Evolutionary conservation across 2,329 filamentous ascomycete species (phyloP), one percentile per base, ranked within the genome.

Genomic region (Fusarium palustre): DNA sequence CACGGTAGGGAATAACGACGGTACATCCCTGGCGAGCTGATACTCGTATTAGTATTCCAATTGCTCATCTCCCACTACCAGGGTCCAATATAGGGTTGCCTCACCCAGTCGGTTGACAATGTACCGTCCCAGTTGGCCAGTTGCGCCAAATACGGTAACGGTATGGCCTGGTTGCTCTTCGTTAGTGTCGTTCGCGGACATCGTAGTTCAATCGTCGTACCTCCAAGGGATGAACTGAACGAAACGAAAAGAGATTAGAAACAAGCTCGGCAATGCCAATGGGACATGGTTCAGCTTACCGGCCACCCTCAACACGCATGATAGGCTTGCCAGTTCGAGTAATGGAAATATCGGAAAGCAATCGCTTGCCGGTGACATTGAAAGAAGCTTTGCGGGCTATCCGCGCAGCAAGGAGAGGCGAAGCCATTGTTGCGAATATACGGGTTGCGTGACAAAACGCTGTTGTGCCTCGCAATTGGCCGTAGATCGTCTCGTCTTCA

Each of bases 291-390:
- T 63, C 31, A 48, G 80, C 89, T 82, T 82, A 97, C 92, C 95
- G 91, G 85, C 96, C 96, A 83, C 95, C 95, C 78, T 94, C 90
- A 59, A 91, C 86, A 77, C 94, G 91, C 78, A 98, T 84, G 76
- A 98, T 94, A 67, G 96, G 95, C 86, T 97, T 97, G 81, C 96
- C 96, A 61, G 96, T 99, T 76, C 96, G 88, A 67, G 95, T 97
- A 78, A 99, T 97, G 76, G 92, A 86, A 77, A 99, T 88, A 85
- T 99, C 96, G 79, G 93, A 92, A 73, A 91, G 76, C 68, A 81
- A 80, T 79, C 86, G 85, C 76, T 83, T 84, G 76, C 84, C 82
- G 74, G 83, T 76, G 72, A 84, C 76, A 75, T 81, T 82, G 76
- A 80, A 81, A 71, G 80, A 79, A 71, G 82, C 77, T 76, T 79